Evolutionary conservation across 495 filamentous ascomycete genomes (phyloP).

Genomic region (Penicillium flavigenum): DNA sequence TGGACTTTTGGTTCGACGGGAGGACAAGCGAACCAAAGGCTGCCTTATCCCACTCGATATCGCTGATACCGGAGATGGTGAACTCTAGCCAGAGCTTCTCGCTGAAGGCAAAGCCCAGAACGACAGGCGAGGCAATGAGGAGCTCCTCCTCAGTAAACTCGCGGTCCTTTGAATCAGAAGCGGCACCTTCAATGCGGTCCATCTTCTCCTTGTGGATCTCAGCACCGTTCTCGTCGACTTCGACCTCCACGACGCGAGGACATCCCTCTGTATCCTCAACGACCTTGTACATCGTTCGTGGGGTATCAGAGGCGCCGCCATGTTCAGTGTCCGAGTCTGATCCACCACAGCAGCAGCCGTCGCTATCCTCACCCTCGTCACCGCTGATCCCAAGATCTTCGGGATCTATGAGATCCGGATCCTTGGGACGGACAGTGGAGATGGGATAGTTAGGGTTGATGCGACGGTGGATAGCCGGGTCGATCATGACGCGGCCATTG

Average conservation of each 20-base stretch:
- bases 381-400: constrained; percentile 44
- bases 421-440: constrained; percentile 73
- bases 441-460: constrained; percentile 89
- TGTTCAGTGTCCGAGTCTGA: constrained; percentile 54
- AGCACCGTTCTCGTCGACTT: constrained; percentile 59
- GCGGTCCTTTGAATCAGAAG: constrained; percentile 38
- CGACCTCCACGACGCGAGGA: constrained; percentile 57
- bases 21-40: constrained; percentile 79
- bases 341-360: constrained; percentile 41
- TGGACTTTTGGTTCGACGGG: constrained; percentile 70
- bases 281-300: constrained; percentile 63
- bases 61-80: constrained; percentile 75
- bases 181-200: constrained; percentile 50
- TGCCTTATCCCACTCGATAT: constrained; percentile 79
- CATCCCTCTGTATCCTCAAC: constrained; percentile 62
- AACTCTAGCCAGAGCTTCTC: constrained; percentile 95
- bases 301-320: constrained; percentile 52
- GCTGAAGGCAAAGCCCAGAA: constrained; percentile 87
- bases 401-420: constrained; percentile 64
- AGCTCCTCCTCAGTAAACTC: constrained; percentile 84
- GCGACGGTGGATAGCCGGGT: constrained; percentile 79
- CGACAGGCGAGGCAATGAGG: constrained; percentile 83
- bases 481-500: constrained; percentile 90
- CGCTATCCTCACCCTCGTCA: constrained; percentile 42
- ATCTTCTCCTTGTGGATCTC: constrained; percentile 67